phyloP scores from a whole-genome alignment of 1,284 basidiomycete genomes.

The Irpex rosettiformis region DNA sequence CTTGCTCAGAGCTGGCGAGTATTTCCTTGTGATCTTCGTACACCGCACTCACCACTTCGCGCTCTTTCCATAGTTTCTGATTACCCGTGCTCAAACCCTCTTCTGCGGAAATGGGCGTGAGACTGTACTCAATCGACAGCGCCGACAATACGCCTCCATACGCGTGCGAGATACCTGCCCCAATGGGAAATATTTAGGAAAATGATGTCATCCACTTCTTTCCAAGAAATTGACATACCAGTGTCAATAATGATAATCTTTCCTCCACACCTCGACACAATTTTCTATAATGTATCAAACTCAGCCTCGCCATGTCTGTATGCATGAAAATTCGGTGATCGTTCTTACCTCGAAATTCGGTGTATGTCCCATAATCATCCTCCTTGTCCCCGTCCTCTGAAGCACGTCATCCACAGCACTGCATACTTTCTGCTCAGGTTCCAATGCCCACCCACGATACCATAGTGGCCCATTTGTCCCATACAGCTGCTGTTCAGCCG shows the following conservation, averaged over 20 bases:
- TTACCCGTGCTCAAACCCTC: conserved; percentile 8
- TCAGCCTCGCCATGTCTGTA: neutral
- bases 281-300: conserved; percentile 41
- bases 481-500: conserved; percentile 71
- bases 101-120: conserved; percentile 47
- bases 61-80: conserved; percentile 61
- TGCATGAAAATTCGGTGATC: neutral
- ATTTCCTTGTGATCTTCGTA: conserved; percentile 60
- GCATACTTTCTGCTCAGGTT: conserved; percentile 69
- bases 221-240: conserved; percentile 33
- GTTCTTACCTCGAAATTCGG: conserved; percentile 72
- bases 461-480: conserved; percentile 78
- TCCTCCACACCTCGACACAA: conserved; percentile 79
- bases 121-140: conserved; percentile 78
- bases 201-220: neutral
- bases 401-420: conserved; percentile 66
- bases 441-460: conserved; percentile 88
- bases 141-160: conserved; percentile 91
- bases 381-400: conserved; percentile 69
- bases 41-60: conserved; percentile 75
- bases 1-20: conserved; percentile 47
- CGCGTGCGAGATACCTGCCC: conserved; percentile 81
- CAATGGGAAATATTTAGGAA: neutral
- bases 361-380: conserved; percentile 95
- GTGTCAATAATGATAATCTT: conserved; percentile 92